Evolutionary conservation across 2,329 filamentous ascomycete species (phyloP).

Genomic region (Colletotrichum sublineola): DNA sequence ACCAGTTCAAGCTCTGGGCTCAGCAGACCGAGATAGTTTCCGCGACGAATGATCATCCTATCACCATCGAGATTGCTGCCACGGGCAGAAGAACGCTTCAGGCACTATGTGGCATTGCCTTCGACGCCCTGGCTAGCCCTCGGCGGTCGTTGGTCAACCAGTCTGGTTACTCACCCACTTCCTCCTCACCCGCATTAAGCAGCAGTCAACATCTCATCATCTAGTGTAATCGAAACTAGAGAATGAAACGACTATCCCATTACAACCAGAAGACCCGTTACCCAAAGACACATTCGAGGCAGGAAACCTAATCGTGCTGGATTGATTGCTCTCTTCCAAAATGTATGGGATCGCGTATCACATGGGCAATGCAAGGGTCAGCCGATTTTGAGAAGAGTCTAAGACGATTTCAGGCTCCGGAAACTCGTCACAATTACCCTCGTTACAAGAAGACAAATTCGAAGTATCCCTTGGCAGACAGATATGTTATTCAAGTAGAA

Average conservation of each 20-base stretch:
- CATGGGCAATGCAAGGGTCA: not conserved
- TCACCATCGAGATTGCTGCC: not conserved
- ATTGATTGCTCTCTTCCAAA: not conserved
- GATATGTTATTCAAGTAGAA: accelerated
- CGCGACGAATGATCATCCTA: no score
- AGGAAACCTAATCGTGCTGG: not conserved
- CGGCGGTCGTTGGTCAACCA: not conserved
- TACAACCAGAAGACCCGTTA: not conserved
- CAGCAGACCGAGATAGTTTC: not conserved
- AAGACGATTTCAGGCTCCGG: not conserved
- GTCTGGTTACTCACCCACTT: not conserved
- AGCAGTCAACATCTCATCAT: not conserved
- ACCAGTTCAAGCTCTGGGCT: no score
- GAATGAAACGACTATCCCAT: not conserved
- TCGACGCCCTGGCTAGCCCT: not conserved
- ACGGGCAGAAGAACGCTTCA: not conserved
- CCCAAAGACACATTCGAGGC: not conserved
- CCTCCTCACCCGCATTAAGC: not conserved
- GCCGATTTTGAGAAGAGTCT: not conserved
- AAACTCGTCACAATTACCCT: no score
- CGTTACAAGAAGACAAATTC: not conserved
- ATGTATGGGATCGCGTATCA: not conserved
- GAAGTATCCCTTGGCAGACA: not conserved
- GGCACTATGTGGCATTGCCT: not conserved
- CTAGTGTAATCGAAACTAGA: not conserved